These are phyloP conservation scores for Tolypocladium pustulatum DNA, from an alignment of 2,329 filamentous ascomycete species.

Conservation along the genomic window DNA sequence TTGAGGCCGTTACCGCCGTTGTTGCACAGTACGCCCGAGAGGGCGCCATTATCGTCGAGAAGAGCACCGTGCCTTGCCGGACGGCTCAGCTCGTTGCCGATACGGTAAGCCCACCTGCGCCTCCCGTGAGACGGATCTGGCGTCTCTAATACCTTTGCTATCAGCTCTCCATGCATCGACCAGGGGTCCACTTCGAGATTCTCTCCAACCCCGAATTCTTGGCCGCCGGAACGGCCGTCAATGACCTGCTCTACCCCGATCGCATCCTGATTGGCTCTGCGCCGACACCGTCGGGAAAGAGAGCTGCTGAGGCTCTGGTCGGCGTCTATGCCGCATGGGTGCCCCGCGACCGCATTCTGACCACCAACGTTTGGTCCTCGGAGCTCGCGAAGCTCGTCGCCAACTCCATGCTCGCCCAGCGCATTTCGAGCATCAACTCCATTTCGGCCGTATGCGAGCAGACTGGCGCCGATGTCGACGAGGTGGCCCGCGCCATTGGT, in stretches of 20 bases:
- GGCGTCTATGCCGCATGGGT: conserved; percentile 65
- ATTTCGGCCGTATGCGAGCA: conserved; percentile 72
- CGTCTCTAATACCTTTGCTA: not conserved
- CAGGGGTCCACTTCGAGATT: conserved; percentile 59
- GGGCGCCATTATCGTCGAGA: conserved; percentile 69
- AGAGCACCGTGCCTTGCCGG: conserved; percentile 68
- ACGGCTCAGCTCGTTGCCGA: conserved; percentile 61
- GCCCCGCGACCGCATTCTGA: conserved; percentile 53
- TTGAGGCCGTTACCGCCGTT: conserved; percentile 58
- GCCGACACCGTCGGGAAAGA: conserved; percentile 45
- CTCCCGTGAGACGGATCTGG: not conserved
- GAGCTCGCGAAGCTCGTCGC: conserved; percentile 71
- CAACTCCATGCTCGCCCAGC: conserved; percentile 71
- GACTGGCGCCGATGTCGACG: conserved; percentile 64
- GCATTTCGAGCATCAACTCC: conserved; percentile 72
- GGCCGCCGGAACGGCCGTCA: conserved; percentile 65
- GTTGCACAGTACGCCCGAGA: conserved; percentile 56
- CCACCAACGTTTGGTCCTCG: conserved; percentile 66
- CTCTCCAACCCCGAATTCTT: conserved; percentile 77
- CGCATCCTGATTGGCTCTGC: conserved; percentile 66
- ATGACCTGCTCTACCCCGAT: conserved; percentile 60
- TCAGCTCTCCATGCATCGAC: conserved; percentile 47
- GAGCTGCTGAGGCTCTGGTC: conserved; percentile 53
- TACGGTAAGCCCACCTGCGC: conserved; percentile 38
- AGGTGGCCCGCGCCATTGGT: conserved; percentile 58